Evolutionary conservation across 1,284 basidiomycete genomes (phyloP), one percentile per base, ranked within the genome.

Genomic region (Peniophora sp.): DNA sequence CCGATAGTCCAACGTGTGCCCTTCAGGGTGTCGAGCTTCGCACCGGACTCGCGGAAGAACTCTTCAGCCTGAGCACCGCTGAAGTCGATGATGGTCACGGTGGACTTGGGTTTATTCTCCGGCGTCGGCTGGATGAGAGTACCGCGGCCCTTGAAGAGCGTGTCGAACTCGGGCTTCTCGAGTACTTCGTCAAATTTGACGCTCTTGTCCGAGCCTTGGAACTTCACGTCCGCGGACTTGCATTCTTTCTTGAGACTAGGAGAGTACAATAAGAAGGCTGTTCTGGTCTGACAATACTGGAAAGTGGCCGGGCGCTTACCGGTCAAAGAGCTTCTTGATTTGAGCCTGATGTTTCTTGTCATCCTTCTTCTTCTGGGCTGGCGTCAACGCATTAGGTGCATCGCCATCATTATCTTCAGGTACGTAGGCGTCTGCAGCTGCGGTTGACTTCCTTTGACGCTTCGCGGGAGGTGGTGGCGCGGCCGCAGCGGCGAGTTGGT

Each of bases 171-270:
- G 36, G 56, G 56, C 35, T 57, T 55, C 50, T 68, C 64, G 45
- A 65, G 60, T 32, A 73, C 60, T 52, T 70, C 66, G 52, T 71
- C 11, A 57, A 45, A 45, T 20, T 45, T 45, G 20, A 45, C 44
- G 9, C 14, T 20, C 44, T 24, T 20, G 20, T 22, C 14, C 0
- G 60, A 52, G 38, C 70, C 68, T 57, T 72, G 69, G 61, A 72
- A 73, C 53, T 74, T 74, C 19, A 45, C 20, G n/a, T 24, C 44
- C 50, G 69, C 69, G 3, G 61, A 61, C 58, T 72, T 73, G 55
- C 69, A 69, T 53, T 71, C 70, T 51, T 71, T 73, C 58, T 73
- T 71, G 32, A 72, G 51, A 25, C 69, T 71, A 35, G 2, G 45
- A 24, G 24, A 16, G 20, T 2, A 34, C 16, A 47, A 24, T 49